Evolutionary conservation across 768 basidiomycete species (phyloP).

Genomic region (Pluteus cervinus): DNA sequence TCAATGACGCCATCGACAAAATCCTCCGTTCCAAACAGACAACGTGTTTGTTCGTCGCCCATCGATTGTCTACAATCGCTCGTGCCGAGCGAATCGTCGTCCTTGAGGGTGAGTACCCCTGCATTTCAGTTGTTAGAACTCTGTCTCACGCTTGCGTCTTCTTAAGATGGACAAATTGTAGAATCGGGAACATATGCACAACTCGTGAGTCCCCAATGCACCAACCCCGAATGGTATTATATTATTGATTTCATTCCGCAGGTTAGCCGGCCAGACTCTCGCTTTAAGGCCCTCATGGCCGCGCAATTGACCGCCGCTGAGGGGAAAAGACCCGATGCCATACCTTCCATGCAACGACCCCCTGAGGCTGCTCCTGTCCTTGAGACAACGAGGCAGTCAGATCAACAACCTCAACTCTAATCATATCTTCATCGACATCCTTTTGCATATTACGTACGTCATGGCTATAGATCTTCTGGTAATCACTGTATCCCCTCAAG

Average conservation of each 20-base stretch:
- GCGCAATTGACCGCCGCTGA: constrained; percentile 66
- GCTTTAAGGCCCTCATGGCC: constrained; percentile 86
- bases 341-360: no score
- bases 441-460: no score
- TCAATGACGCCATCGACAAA: constrained; percentile 88
- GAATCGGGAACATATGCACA: constrained; percentile 81
- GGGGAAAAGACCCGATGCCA: no score
- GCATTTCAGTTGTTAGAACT: no score
- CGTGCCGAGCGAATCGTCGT: constrained; percentile 88
- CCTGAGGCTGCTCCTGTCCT: no score
- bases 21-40: constrained; percentile 75
- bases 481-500: no score
- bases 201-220: constrained; percentile 42
- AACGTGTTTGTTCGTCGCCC: constrained; percentile 86
- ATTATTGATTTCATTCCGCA: constrained; percentile 18
- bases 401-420: no score
- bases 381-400: no score
- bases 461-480: no score
- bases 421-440: no score
- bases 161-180: constrained; percentile 64
- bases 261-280: constrained; percentile 64
- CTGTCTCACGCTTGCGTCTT: no score
- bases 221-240: neutral
- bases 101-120: constrained; percentile 67
- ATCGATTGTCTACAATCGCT: constrained; percentile 85